Evolutionary conservation across 2,329 filamentous ascomycete genomes (phyloP), one percentile per base, ranked within the genome.

Genomic region (Aspergillus pseudoviridinutans): DNA sequence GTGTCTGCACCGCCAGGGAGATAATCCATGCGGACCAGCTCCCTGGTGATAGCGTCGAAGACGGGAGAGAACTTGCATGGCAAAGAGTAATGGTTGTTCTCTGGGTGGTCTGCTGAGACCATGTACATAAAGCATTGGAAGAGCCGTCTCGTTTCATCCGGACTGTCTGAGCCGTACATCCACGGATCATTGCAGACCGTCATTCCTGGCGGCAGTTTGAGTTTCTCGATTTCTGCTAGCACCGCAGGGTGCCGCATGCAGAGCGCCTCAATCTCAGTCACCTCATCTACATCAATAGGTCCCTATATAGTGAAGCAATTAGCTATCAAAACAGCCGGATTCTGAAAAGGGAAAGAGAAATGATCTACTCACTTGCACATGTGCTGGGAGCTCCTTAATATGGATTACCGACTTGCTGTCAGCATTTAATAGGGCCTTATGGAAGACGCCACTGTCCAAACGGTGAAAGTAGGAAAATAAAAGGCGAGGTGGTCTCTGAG

Each of bases 21-120:
- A 56, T 84, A 78, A 66, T 91, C 88, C 61, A 91, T 87, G 10
- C 88, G 83, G 49, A 88, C 80, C 41, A 91, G 80, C 66, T 87
- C 84, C 74, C 84, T 82, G 1, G 80, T 84, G 44, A 80, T 79
- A 1, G 82, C 82, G 65, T 86, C 84, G 47, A 91, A 77, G 9
- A 73, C 71, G 1, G 71, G 71, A 3, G 69, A 73, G 49, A 74
- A 74, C 38, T 71, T 73, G 68, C 68, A 71, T 17, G 71, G 71
- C 3, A 70, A 53, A 17, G 71, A 72, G 55, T 74, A 74, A 53
- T 74, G 71, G 59, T 74, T 74, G 55, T 73, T 71, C 52, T 74
- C 66, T 0, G 71, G 70, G 51, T 74, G 71, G 25, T 73, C 70
- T 17, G 70, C 67, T 4, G 61, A 67, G 1, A 73, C 61, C 50